Evolutionary conservation across 1,284 basidiomycete genomes (phyloP), one percentile per base, ranked within the genome.

Genomic region (Naganishia liquefaciens): DNA sequence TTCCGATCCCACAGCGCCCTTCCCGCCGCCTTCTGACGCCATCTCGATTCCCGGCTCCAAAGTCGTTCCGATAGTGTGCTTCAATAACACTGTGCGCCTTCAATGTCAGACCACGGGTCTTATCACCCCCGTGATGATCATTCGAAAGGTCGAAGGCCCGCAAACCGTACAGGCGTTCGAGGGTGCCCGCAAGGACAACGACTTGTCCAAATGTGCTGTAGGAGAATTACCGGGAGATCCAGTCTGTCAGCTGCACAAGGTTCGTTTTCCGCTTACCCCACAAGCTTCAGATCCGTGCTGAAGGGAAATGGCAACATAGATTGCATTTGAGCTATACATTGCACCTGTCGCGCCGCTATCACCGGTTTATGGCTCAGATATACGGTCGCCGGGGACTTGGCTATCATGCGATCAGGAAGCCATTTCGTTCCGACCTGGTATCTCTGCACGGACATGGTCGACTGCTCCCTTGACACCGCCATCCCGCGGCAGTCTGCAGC

Each of bases 21-120:
- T 93, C 90, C 74, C 92, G 90, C 91, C 92, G 40, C 92, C 93
- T 33, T 87, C 89, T 5, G 92, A 93, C 70, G 91, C 90, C 2
- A 87, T 92, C 66, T 81, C 49, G 87, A 85, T 76, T 88, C 89
- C 70, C 88, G 88, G 2, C 86, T 87, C 2, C 86, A 87, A 72
- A 88, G 87, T 68, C 15, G 68, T 73, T 3, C 74, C 77, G 54
- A 87, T 91, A 27, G 88, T 98, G 65, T 91, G 93, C 77, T 97
- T 96, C 83, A 98, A 98, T 74, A 91, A 94, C 76, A 93, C 92
- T 0, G 88, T 98, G 54, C 91, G 98, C 37, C 80, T 98, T 21
- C 95, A 98, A 75, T 97, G 93, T 72, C 82, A 97, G 68, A 90
- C 90, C 9, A 95, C 94, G 1, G 94, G 93, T 23, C 88, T 93